Conservation (phyloP, 2,329 filamentous ascomycete genomes). For the Calonectria leucothoes region DNA sequence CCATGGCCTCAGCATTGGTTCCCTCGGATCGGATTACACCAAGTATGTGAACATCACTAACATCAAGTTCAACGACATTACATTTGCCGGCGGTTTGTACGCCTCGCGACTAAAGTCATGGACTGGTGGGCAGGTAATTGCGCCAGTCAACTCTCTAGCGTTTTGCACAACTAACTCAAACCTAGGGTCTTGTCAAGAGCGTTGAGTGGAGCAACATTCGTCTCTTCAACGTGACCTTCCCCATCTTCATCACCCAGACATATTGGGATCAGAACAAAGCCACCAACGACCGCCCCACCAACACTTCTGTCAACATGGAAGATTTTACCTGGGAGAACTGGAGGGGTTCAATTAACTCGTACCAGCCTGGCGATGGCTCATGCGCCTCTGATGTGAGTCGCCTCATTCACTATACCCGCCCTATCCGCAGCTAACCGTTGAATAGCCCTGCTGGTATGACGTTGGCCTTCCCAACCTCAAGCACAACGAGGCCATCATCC, state of each 20-base stretch:
- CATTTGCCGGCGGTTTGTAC: slow-evolving; percentile 22
- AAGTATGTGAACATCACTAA: slow-evolving; percentile 19
- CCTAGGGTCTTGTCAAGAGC: slow-evolving; percentile 17
- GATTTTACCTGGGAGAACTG: slow-evolving; percentile 23
- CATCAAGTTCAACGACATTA: slow-evolving; percentile 24
- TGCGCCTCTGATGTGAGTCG: slow-evolving; percentile 20
- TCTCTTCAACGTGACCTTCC: slow-evolving; percentile 25
- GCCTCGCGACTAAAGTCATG: slow-evolving; percentile 21
- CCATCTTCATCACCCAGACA: slow-evolving; percentile 23
- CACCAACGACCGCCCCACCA: slow-evolving; percentile 11
- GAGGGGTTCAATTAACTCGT: slow-evolving; percentile 21
- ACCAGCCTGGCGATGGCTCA: slow-evolving; percentile 20
- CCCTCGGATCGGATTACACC: slow-evolving; percentile 22
- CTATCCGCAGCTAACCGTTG: background rate
- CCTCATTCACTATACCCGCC: too few relatives aligned
- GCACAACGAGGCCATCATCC: slow-evolving; percentile 24
- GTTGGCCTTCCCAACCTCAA: slow-evolving; percentile 20
- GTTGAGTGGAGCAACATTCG: slow-evolving; percentile 24
- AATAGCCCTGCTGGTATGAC: slow-evolving; percentile 20
- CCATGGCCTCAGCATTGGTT: slow-evolving; percentile 21
- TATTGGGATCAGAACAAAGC: slow-evolving; percentile 25
- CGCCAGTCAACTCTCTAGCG: background rate
- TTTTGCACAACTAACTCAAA: background rate
- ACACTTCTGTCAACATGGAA: slow-evolving; percentile 16
- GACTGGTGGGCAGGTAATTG: slow-evolving; percentile 18